phyloP scores from a whole-genome alignment of 2,329 filamentous ascomycete species.

The Ilyonectria mors-panacis region DNA sequence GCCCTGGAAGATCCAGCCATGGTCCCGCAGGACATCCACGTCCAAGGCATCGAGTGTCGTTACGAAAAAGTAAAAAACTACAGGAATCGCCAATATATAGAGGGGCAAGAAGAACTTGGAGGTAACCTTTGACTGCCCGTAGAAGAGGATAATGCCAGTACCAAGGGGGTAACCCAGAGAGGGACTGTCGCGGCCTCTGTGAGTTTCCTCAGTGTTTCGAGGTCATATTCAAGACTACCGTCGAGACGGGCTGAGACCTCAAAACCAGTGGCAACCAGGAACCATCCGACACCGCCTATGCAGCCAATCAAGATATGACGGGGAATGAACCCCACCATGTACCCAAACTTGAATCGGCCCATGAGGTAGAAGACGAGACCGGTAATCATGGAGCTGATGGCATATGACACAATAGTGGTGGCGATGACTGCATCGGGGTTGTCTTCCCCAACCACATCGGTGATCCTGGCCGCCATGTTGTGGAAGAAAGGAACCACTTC shows the following conservation, averaged over 20 bases:
- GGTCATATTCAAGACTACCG: constrained; percentile 86
- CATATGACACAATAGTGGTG: constrained; percentile 93
- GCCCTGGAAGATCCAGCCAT: constrained; percentile 93
- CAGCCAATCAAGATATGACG: constrained; percentile 97
- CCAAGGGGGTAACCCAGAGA: constrained; percentile 87
- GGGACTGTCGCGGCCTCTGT: constrained; percentile 80
- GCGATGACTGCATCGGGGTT: constrained; percentile 90
- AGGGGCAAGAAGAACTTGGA: constrained; percentile 89
- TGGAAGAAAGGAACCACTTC: constrained; percentile 99
- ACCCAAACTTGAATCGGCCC: constrained; percentile 88
- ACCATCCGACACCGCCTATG: constrained; percentile 97
- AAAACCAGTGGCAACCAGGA: constrained; percentile 90
- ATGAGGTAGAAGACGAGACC: constrained; percentile 93
- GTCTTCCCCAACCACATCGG: constrained; percentile 81
- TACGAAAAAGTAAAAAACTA: constrained; percentile 84
- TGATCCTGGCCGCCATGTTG: constrained; percentile 95
- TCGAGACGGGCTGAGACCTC: constrained; percentile 93
- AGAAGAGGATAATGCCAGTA: constrained; percentile 81
- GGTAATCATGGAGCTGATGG: constrained; percentile 90
- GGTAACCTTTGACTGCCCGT: constrained; percentile 81
- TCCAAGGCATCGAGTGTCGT: constrained; percentile 77
- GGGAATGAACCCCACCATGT: constrained; percentile 96
- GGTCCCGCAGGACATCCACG: constrained; percentile 75
- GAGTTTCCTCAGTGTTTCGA: constrained; percentile 82
- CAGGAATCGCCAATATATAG: constrained; percentile 86